Base-by-base conservation (phyloP, 441 rosid genomes). In the Populus trichocarpa region DNA sequence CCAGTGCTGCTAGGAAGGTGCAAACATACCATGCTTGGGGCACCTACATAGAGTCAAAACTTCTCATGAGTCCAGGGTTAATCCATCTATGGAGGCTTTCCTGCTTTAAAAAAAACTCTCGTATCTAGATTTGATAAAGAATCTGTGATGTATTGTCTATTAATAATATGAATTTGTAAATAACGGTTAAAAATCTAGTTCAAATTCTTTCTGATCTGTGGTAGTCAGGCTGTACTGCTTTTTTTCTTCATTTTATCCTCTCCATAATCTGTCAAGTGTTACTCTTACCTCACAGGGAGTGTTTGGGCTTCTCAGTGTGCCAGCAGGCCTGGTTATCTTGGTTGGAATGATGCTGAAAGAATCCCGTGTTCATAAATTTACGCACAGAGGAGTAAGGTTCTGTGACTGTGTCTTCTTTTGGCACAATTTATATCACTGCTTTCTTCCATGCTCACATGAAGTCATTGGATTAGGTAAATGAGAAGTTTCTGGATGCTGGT, bases 301-400 rank as follows among this genome's bases (percentile, higher is more conserved):
- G 67, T 87, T 85, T 59, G 97, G 97, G 72, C 76, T 92, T 78
- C 91, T 92, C 53, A 82, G 85, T 42, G 71, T 87, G 69, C 91
- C 93, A 20, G 84, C 92, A 70, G 84, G 89, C 53, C 80, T 92
- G 59, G 82, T 85, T 63, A 75, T 87, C 82, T 81, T 85, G 72
- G 88, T 86, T 42, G 94, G 97, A 79, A 72, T 90, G 67, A 70
- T 87, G 67, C 85, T 92, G 6, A 83, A 84, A 59, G 94, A 92
- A 79, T 81, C 93, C 75, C 85, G 40, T 40, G 63, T 78, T 0
- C 89, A 86, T n/a, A 87, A 78, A 72, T 63, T 81, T 77, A 83
- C 84, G 61, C 84, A 88, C 61, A 86, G 78, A 81, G 85, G 79
- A 83, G 97, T 90, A 83, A 12, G 81, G 72, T 65, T 70, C 38